A percentile compares a stretch with the other conserved stretches of the same genome.
These are phyloP conservation scores for Panicum miliaceum DNA, from an alignment of 176 grass and related monocot species.

Conservation along the genomic window DNA sequence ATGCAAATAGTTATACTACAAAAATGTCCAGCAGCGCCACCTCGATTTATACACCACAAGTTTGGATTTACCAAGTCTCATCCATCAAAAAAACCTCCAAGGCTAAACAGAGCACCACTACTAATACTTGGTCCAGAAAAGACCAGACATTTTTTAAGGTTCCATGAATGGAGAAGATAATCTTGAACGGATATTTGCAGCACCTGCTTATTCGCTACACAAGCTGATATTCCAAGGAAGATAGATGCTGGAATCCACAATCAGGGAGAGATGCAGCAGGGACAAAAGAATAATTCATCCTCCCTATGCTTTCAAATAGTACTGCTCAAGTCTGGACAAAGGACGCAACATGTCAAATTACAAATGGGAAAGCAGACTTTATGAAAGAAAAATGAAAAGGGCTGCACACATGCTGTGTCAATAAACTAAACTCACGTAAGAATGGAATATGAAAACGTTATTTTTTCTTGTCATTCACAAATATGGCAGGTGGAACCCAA, in stretches of 20 bases:
- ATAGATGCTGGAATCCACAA: slow-evolving; percentile 44
- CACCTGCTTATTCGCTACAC: slow-evolving; percentile 8
- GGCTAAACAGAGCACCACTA: not conserved
- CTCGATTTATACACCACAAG: not conserved
- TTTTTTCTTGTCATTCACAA: too few species aligned
- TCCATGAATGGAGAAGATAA: not conserved
- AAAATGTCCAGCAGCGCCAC: not conserved
- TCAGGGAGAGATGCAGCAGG: not conserved
- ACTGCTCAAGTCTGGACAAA: not conserved
- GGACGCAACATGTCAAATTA: not conserved
- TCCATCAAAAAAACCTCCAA: not conserved
- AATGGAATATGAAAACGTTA: too few species aligned
- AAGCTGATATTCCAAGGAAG: slow-evolving; percentile 20
- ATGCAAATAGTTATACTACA: not conserved
- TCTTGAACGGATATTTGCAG: not conserved
- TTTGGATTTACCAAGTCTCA: not conserved
- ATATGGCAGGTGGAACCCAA: too few species aligned
- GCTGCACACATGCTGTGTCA: too few species aligned
- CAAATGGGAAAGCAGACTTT: not conserved
- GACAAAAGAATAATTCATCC: not conserved
- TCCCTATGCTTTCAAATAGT: not conserved
- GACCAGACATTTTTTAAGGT: not conserved
- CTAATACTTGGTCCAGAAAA: slow-evolving; percentile 2
- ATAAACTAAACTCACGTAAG: too few species aligned
- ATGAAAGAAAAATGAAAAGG: not conserved